phyloP scores from a whole-genome alignment of 148 eudicot genomes.

The Cornus suecica region DNA sequence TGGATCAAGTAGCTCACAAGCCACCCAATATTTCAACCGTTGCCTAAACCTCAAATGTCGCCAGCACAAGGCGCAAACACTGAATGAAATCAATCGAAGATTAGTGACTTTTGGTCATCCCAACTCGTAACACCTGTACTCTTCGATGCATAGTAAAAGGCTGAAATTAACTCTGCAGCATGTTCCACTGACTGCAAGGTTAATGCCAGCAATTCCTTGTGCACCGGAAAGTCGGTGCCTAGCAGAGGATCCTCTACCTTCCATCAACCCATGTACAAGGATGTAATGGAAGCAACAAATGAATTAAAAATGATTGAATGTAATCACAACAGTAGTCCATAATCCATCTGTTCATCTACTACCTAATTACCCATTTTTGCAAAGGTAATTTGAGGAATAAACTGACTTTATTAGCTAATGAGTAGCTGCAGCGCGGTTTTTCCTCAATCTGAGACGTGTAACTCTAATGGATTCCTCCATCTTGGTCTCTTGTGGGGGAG shows the following conservation, averaged over 20 bases:
- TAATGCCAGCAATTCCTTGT: too few species aligned
- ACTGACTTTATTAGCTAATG: constrained; percentile 16
- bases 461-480: constrained; percentile 64
- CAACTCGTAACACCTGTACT: too few species aligned
- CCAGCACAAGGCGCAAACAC: too few species aligned
- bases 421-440: constrained; percentile 32
- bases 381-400: background rate
- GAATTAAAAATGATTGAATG: constrained; percentile 16
- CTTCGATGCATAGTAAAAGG: too few species aligned
- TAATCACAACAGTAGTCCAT: background rate
- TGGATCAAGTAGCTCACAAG: too few species aligned
- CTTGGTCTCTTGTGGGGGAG: constrained; percentile 45
- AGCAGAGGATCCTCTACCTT: background rate
- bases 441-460: constrained; percentile 76
- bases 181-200: too few species aligned
- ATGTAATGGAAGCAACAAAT: constrained; percentile 17
- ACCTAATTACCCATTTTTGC: constrained; percentile 19
- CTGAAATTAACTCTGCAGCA: too few species aligned
- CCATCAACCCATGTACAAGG: constrained; percentile 3
- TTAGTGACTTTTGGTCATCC: too few species aligned
- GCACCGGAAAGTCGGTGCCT: background rate
- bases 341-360: background rate
- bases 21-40: too few species aligned
- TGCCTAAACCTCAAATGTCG: too few species aligned
- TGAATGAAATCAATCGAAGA: too few species aligned